phyloP scores from a whole-genome alignment of 208 protist species.

The Blastocrithidia nonstop region DNA sequence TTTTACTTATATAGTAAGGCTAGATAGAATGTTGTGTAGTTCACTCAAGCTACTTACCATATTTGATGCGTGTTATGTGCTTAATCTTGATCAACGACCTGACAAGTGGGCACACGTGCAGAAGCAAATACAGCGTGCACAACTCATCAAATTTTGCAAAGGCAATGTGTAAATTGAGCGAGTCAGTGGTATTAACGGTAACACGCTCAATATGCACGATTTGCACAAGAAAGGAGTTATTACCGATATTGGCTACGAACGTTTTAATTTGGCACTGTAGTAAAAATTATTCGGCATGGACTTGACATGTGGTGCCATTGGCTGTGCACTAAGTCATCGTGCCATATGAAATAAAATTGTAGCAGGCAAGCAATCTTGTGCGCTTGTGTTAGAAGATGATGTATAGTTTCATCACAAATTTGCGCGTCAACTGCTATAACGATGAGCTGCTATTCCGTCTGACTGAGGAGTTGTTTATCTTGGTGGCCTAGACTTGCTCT shows the following conservation, averaged over 20 bases:
- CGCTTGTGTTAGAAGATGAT: conserved; percentile 82
- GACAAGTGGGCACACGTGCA: conserved; percentile 68
- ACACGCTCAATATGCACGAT: conserved; percentile 25
- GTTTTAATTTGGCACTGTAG: conserved; percentile 48
- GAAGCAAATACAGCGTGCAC: conserved; percentile 32
- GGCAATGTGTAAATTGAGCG: conserved; percentile 30
- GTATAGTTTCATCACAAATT: conserved; percentile 78
- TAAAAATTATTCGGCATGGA: conserved; percentile 88
- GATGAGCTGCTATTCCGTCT: conserved; percentile 42
- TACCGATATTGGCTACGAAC: conserved; percentile 53
- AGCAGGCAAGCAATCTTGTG: conserved; percentile 10
- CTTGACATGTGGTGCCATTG: conserved; percentile 74
- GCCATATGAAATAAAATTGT: conserved; percentile 66
- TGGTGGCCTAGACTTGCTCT: conserved; percentile 75
- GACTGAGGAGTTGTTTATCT: conserved; percentile 85
- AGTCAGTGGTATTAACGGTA: conserved; percentile 62
- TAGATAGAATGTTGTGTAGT: conserved; percentile 30
- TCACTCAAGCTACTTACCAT: conserved; percentile 10
- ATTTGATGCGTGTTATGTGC: conserved; percentile 82
- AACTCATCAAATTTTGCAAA: conserved; percentile 33
- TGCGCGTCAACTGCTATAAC: conserved; percentile 20
- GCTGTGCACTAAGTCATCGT: conserved; percentile 74
- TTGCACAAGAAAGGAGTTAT: conserved; percentile 31
- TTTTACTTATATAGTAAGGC: no score
- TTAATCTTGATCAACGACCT: conserved; percentile 75